Conservation (phyloP, 75 land plant species). For the Larix kaempferi region DNA sequence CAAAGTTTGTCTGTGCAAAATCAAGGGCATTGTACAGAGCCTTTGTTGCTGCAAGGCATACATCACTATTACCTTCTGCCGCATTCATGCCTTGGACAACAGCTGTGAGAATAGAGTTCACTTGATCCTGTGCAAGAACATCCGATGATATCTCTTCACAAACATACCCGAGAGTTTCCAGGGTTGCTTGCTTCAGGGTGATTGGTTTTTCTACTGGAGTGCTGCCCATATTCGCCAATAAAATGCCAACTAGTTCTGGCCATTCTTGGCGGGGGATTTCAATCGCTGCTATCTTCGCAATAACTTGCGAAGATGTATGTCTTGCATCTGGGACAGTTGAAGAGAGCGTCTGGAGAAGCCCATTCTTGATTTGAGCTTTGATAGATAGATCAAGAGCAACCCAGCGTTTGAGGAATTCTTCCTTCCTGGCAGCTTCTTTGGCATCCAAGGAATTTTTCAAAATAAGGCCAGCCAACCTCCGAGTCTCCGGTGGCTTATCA, state of each 20-base stretch:
- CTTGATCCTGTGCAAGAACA: slow-evolving; percentile 72
- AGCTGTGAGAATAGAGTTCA: slow-evolving; percentile 78
- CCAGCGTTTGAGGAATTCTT: slow-evolving; percentile 45
- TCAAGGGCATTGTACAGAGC: slow-evolving; percentile 79
- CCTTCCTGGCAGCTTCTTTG: slow-evolving; percentile 53
- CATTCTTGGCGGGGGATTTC: slow-evolving; percentile 63
- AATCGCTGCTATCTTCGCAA: slow-evolving; percentile 77
- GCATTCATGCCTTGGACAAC: slow-evolving; percentile 74
- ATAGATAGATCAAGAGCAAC: slow-evolving; percentile 34
- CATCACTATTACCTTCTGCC: slow-evolving; percentile 33
- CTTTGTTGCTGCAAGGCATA: slow-evolving; percentile 65
- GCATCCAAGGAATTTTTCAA: slow-evolving; percentile 78
- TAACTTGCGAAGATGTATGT: slow-evolving; percentile 72
- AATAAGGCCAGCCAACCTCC: slow-evolving; percentile 60
- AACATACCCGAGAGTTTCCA: slow-evolving; percentile 76
- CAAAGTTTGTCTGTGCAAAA: slow-evolving; percentile 80
- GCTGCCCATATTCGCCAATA: slow-evolving; percentile 60
- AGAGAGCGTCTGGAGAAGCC: slow-evolving; percentile 46
- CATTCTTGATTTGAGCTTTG: slow-evolving; percentile 51
- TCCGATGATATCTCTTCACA: slow-evolving; percentile 75
- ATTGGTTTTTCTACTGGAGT: slow-evolving; percentile 21
- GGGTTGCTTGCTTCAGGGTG: slow-evolving; percentile 58
- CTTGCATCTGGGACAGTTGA: slow-evolving; percentile 60
- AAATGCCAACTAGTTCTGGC: slow-evolving; percentile 54
- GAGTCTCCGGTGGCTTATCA: slow-evolving; percentile 51